Evolutionary conservation across 768 basidiomycete genomes (phyloP), one percentile per base, ranked within the genome.

Genomic region (Termitomyces sp.): DNA sequence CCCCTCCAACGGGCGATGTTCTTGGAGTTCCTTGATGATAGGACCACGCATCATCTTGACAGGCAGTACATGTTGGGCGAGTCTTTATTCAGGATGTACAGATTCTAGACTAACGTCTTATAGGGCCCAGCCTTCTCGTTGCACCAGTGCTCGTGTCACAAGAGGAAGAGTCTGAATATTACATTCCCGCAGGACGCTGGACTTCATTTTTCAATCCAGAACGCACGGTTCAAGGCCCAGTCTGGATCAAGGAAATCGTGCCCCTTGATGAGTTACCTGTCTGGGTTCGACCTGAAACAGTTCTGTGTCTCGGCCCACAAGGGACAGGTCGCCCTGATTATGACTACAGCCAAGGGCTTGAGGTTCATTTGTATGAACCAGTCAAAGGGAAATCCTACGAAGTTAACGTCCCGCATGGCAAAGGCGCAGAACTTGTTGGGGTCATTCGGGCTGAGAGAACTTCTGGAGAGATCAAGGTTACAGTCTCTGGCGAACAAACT

Each of bases 1-100:
- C 85, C 85, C 3, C 60, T 85, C 33, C 80, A 80, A 64, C 78
- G 85, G 16, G 83, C 85, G 10, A 86, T 86, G 85, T 85, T 87
- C 73, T 60, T 86, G 55, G 83, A 86, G 61, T 87, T 86, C 67
- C 72, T 73, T 15, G 76, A 78, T 16, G 85, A 87, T 64, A 75
- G 80, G 54, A 84, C 79, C 31, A 81, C 83, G 7, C 84, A 85
- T 64, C 69, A 75, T 62, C 79, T 87, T 24, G 84, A 86, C 64
- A 74, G 78, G 58, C 84, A 86, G 64, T 85, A 79, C 62, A 81
- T 82, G 78, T 70, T 81, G 9, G 71, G 69, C 69, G 61, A 24
- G 65, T 58, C 29, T 39, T n/a, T n/a, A 42, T n/a, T 16, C 26
- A 15, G n/a, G 34, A 29, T 37, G n/a, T n/a, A 50, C 1, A 29